Base-by-base conservation (phyloP, 2,329 filamentous ascomycete genomes). In the Dothiorella sarmentorum region DNA sequence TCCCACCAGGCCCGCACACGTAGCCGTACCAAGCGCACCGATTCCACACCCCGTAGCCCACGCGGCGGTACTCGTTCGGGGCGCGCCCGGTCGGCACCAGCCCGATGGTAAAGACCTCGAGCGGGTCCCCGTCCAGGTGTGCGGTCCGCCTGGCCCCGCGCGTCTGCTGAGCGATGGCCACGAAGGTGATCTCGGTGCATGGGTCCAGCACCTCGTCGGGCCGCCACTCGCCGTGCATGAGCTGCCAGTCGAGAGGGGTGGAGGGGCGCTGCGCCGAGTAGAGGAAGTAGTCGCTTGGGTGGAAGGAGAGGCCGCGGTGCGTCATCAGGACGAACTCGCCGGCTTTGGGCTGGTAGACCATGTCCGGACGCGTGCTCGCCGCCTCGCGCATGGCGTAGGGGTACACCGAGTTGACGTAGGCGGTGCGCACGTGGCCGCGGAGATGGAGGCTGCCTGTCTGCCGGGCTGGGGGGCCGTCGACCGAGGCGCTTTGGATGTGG, bases 201-300 rank as follows among this genome's bases (percentile, higher is more conserved):
- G 65, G 63, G 13, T 63, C 40, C 15, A 68, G 60, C 2, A 67
- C 24, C 35, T 67, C 63, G 37, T 67, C 66, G 1, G 66, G 66
- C 10, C 58, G 61, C 52, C 63, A 68, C 2, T 18, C 37, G 13
- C 64, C 66, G 6, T 61, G 62, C 2, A 65, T 42, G 11, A 65
- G 45, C 9, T 62, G 60, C 42, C 58, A 66, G n/a, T 60, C 56
- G n/a, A 52, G 26, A 1, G 44, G 35, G 11, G 17, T 24, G 5
- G n/a, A 15, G 4, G 55, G 55, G 3, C 11, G 31, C n/a, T 58
- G 29, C 4, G 20, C 9, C 0, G 37, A 45, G 2, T 62, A 65
- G 20, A 66, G 56, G 42, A 67, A 65, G 43, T 42, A 63, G 11
- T 63, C 56, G 11, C 55, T 47, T 7, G 63, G 61, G 40, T 62